These are phyloP conservation scores for Citrus trifoliata DNA, from an alignment of 345 rosid genomes.

Conservation along the genomic window DNA sequence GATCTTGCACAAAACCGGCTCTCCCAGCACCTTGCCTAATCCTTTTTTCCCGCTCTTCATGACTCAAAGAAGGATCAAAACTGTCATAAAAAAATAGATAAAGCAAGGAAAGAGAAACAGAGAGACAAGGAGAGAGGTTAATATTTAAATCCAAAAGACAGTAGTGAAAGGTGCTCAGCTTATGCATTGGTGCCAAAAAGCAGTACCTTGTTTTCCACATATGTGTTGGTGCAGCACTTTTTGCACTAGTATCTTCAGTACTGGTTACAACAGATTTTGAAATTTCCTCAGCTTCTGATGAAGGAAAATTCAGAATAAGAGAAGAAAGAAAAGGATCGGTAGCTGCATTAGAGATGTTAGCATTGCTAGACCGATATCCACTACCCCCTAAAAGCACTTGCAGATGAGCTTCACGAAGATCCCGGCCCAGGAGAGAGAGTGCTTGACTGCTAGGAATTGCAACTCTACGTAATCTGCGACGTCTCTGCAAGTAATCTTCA, in stretches of 20 bases:
- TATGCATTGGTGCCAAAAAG: not conserved
- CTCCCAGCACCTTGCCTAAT: slow-evolving; percentile 51
- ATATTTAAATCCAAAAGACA: not conserved
- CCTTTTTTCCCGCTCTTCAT: slow-evolving; percentile 53
- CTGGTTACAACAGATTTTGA: slow-evolving; percentile 39
- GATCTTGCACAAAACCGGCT: slow-evolving; percentile 52
- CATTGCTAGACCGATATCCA: slow-evolving; percentile 46
- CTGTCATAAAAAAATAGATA: slow-evolving; percentile 24
- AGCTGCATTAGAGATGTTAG: slow-evolving; percentile 39
- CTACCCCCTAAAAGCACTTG: slow-evolving; percentile 59
- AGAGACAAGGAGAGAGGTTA: not conserved
- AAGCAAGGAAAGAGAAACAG: not conserved
- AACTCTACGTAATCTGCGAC: slow-evolving; percentile 52
- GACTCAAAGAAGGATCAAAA: slow-evolving; percentile 55
- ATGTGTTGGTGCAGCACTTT: slow-evolving; percentile 30
- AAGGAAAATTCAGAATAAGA: slow-evolving; percentile 44
- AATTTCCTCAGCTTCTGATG: slow-evolving; percentile 53
- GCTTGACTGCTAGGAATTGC: slow-evolving; percentile 60
- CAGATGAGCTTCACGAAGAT: slow-evolving; percentile 61
- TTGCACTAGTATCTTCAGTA: slow-evolving; percentile 28
- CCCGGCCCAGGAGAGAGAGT: slow-evolving; percentile 53
- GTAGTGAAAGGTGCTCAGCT: not conserved
- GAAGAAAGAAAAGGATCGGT: slow-evolving; percentile 60
- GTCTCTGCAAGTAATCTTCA: slow-evolving; percentile 59
- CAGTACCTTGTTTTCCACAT: slow-evolving; percentile 58